Evolutionary conservation across 2,329 filamentous ascomycete species (phyloP), one percentile per base, ranked within the genome.

Genomic region (Aspergillus carbonarius): DNA sequence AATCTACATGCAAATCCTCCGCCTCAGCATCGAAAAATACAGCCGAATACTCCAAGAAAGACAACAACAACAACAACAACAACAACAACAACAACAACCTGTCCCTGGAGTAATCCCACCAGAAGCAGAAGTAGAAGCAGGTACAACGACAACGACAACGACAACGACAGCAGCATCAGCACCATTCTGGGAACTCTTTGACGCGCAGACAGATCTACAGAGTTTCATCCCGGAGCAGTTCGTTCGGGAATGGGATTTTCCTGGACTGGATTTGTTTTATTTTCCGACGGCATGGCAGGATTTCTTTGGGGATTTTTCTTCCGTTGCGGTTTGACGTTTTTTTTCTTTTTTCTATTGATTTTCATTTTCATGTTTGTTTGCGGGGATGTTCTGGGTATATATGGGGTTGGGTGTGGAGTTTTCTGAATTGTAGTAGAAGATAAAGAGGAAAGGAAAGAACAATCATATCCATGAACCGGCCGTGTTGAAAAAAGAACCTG

Each of bases 161-260:
- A 13, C n/a, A 20, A 27, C 35, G 9, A 30, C 27, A 30, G 27
- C 27, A 30, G 4, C 18, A 18, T n/a, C 34, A 27, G n/a, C 35
- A 17, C 70, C 70, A 12, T 74, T 73, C 58, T 70, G 74, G 73
- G 70, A 73, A 30, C 54, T 70, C 7, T 71, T 73, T 25, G 68
- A 72, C 58, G 74, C 76, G 13, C 78, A 80, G 52, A 73, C 73
- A 1, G 82, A 83, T 49, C 75, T 84, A 32, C 80, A 84, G 54
- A 78, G 77, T 8, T 85, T 84, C 68, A 76, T 82, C 0, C 82
- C 82, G 0, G 79, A 80, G 60, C 80, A 85, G 57, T 85, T 85
- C 60, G 77, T 83, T 0, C 80, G 83, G n/a, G 82, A 84, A 58
- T 85, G 82, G 82, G 81, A 83, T 59, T 85, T 85, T 60, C 82